A percentile compares a stretch with the other conserved stretches of the same genome.
Conservation (phyloP, 192 early-diverging fungal species). For the Entomortierella beljakovae region DNA sequence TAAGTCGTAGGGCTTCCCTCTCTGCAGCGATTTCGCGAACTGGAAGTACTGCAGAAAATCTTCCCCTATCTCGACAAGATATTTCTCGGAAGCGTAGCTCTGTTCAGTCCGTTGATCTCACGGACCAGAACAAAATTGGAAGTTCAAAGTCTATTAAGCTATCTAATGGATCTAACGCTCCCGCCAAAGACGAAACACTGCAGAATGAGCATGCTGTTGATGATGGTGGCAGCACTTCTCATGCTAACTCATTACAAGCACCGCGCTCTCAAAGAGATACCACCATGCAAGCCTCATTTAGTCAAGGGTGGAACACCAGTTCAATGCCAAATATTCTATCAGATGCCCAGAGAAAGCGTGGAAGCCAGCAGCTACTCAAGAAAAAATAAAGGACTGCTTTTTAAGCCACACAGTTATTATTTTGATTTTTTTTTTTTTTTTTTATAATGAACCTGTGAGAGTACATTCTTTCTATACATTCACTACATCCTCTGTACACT, state of each 20-base stretch:
- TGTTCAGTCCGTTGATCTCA: slow-evolving; percentile 5
- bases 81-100: slow-evolving; percentile 10
- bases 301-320: slow-evolving; percentile 19
- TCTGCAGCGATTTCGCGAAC: neutral
- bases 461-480: slow-evolving; percentile 1
- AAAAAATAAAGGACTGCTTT: neutral
- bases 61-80: neutral
- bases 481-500: neutral
- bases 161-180: too few relatives aligned
- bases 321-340: slow-evolving; percentile 47
- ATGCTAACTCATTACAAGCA: neutral
- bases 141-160: slow-evolving; percentile 1
- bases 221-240: neutral
- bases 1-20: slow-evolving; percentile 18
- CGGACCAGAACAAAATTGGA: neutral
- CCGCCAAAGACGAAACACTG: too few relatives aligned
- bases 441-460: neutral
- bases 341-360: slow-evolving; percentile 34
- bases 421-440: slow-evolving; percentile 24
- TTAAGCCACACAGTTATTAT: slow-evolving; percentile 21
- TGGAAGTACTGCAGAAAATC: neutral
- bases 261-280: slow-evolving; percentile 3
- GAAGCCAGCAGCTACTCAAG: slow-evolving; percentile 16
- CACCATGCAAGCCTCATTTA: neutral
- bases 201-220: neutral